These are phyloP conservation scores for Russula olivacea DNA, from an alignment of 768 basidiomycete genomes.

Conservation along the genomic window DNA sequence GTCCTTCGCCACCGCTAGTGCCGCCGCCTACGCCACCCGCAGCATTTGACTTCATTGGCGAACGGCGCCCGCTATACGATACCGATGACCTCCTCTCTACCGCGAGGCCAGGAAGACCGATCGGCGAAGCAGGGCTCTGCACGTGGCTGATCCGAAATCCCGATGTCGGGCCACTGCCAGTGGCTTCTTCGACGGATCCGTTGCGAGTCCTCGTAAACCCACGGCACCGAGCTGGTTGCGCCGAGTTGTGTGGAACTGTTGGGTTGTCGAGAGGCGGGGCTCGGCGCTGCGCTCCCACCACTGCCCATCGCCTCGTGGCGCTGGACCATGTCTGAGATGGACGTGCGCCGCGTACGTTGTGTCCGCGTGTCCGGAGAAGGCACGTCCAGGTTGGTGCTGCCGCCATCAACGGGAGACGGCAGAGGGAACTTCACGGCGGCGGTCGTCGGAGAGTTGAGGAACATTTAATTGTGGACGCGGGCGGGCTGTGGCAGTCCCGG, in stretches of 20 bases:
- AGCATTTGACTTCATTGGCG: slow-evolving; percentile 13
- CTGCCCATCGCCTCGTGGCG: slow-evolving; percentile 65
- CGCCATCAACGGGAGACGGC: slow-evolving; percentile 3
- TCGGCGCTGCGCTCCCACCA: slow-evolving; percentile 25
- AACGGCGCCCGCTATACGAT: slow-evolving; percentile 17
- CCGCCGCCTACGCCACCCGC: neutral
- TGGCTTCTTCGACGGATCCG: slow-evolving; percentile 21
- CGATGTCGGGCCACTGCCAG: slow-evolving; percentile 21
- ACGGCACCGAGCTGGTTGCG: slow-evolving; percentile 19
- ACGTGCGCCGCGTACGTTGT: slow-evolving; percentile 53
- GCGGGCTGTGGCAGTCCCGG: slow-evolving; percentile 5
- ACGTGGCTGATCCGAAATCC: slow-evolving; percentile 28
- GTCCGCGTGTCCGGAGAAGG: slow-evolving; percentile 44
- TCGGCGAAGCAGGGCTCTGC: slow-evolving; percentile 19
- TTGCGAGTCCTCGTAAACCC: slow-evolving; percentile 11
- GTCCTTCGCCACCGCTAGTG: neutral
- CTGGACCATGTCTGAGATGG: slow-evolving; percentile 84
- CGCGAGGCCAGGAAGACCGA: slow-evolving; percentile 23
- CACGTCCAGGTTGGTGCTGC: slow-evolving; percentile 32
- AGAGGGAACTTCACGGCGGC: slow-evolving; percentile 34
- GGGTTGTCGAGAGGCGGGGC: slow-evolving; percentile 8
- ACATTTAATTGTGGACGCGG: slow-evolving; percentile 78
- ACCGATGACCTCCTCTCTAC: slow-evolving; percentile 11
- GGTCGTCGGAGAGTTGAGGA: slow-evolving; percentile 51
- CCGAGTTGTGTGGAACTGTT: slow-evolving; percentile 3